Conservation (phyloP, 1,284 basidiomycete species). For the Irpex rosettiformis region DNA sequence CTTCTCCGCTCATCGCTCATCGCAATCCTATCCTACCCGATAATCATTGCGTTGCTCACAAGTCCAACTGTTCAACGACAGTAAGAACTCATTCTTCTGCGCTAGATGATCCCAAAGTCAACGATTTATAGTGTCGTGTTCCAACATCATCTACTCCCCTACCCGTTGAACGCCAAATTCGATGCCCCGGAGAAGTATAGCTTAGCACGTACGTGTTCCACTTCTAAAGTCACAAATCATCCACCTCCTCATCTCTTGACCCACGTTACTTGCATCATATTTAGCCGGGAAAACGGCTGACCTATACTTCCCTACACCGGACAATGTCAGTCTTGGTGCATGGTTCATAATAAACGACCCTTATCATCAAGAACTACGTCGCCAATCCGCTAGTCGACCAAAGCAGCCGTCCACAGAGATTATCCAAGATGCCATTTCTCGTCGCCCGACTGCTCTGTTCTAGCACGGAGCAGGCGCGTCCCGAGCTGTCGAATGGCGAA, state of each 20-base stretch:
- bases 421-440: constrained; percentile 46
- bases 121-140: constrained; percentile 49
- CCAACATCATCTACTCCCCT: constrained; percentile 55
- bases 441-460: constrained; percentile 78
- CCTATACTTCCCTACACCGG: constrained; percentile 65
- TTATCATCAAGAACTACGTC: constrained; percentile 48
- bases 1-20: too few species aligned
- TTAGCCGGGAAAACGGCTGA: constrained; percentile 82
- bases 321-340: constrained; percentile 79
- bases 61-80: too few species aligned
- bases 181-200: constrained; percentile 74
- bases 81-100: too few species aligned
- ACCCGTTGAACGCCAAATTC: constrained; percentile 66
- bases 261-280: too few species aligned
- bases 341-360: constrained; percentile 86
- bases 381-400: constrained; percentile 12
- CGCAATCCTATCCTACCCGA: too few species aligned
- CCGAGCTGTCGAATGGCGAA: constrained; percentile 62
- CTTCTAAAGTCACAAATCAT: too few species aligned
- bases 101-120: too few species aligned
- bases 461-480: constrained; percentile 90
- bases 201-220: constrained; percentile 72
- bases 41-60: too few species aligned
- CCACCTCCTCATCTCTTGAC: too few species aligned
- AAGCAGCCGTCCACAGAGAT: constrained; percentile 29